Base-by-base conservation (phyloP, 352 stramenopile genomes). In the Phytopythium litorale region DNA sequence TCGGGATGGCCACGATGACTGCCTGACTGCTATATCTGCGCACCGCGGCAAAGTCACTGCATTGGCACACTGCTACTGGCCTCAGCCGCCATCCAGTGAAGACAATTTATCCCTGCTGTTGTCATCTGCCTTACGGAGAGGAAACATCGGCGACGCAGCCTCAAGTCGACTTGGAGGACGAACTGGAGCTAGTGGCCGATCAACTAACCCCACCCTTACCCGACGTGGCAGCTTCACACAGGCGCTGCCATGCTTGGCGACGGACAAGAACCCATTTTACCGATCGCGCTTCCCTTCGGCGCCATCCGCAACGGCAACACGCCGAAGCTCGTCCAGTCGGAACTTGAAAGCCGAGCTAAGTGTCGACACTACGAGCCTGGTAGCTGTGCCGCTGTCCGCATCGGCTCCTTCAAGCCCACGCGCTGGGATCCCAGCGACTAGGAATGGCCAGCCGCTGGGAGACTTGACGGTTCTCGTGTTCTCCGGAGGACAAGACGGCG, bases 251-350 rank as follows among this genome's bases (percentile, higher is more conserved):
- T 70, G 60, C 38, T 64, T 90, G n/a, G 65, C 71, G 50, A 80
- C 70, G 3, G 70, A 84, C 25, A 79, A 75, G 57, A 92, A 90
- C 38, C 83, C 73, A 3, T 92, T 92, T 42, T 80, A 85, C 62
- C 72, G 70, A 11, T 76, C 80, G 33, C 63, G 80, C 7, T 87
- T 88, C 51, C 64, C 65, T 49, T 62, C 70, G 3, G 42, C 69
- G 19, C 56, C 62, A 21, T 57, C 75, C 23, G 68, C 66, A n/a
- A 54, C 53, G 23, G 19, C 62, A 23, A 60, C 75, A 25, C 68
- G 75, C 8, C 68, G 68, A 43, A 86, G 62, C 25, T 63, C 56
- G 25, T 74, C 65, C 5, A 81, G 64, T 40, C 74, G 69, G 1
- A 64, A 84, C 19, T 45, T 79, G 23, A 76, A 38, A 30, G 59